Evolutionary conservation across 352 stramenopile genomes (phyloP).

Genomic region (Pythium chondricola): DNA sequence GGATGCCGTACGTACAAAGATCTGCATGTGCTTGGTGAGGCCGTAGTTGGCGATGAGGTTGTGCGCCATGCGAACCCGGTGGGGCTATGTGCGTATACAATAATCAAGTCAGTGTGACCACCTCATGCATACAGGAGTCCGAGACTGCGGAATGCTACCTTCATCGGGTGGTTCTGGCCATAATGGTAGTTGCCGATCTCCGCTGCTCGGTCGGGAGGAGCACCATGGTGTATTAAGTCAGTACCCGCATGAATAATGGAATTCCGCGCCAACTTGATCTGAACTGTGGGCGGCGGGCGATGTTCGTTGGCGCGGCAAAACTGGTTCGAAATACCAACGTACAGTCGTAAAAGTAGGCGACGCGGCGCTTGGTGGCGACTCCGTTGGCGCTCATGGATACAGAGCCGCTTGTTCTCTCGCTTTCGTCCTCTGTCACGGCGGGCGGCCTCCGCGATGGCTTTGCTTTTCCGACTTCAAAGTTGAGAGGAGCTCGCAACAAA

Average conservation of each 20-base stretch:
- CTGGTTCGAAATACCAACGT: slow-evolving; percentile 4
- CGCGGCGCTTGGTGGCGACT: slow-evolving; percentile 55
- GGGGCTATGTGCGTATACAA: slow-evolving; percentile 61
- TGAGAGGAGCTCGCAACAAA: slow-evolving; percentile 10
- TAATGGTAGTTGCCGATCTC: slow-evolving; percentile 99
- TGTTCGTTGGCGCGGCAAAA: no score
- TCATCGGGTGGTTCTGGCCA: slow-evolving; percentile 91
- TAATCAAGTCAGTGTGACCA: neutral
- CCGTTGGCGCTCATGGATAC: slow-evolving; percentile 9
- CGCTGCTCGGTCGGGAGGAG: slow-evolving; percentile 46
- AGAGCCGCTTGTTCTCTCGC: slow-evolving; percentile 7
- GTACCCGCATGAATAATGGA: no score
- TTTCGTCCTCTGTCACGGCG: slow-evolving; percentile 4
- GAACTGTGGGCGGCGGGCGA: no score
- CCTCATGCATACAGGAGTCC: slow-evolving; percentile 5
- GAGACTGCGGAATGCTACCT: slow-evolving; percentile 29
- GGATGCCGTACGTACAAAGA: slow-evolving; percentile 94
- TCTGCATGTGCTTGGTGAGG: slow-evolving; percentile 99
- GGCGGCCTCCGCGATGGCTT: neutral
- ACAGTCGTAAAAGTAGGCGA: slow-evolving; percentile 91
- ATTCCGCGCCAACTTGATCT: no score
- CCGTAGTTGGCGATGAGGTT: slow-evolving; percentile 99
- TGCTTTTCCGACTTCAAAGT: slow-evolving; percentile 18
- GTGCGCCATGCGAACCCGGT: slow-evolving; percentile 99
- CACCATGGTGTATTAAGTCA: no score